Percentiles rank a stretch among this genome's conserved stretches.
phyloP scores from a whole-genome alignment of 2,329 filamentous ascomycete species.

The Calycina herbarum region DNA sequence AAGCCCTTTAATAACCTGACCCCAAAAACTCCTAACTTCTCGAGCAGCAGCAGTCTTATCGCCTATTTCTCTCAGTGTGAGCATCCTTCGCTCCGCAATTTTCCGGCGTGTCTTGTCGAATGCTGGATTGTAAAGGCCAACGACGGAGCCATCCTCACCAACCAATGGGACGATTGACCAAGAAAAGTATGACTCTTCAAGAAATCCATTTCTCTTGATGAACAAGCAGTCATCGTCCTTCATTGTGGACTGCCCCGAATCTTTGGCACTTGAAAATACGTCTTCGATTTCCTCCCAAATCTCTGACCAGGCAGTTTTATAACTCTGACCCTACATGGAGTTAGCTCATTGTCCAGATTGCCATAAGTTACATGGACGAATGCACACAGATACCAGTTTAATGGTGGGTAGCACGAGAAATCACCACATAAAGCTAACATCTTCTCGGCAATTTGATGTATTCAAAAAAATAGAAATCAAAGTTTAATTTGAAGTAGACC shows the following conservation, averaged over 20 bases:
- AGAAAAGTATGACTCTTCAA: slow-evolving; percentile 81
- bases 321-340: slow-evolving; percentile 55
- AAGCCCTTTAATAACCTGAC: slow-evolving; percentile 65
- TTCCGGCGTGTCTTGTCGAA: slow-evolving; percentile 81
- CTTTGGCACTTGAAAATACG: slow-evolving; percentile 65
- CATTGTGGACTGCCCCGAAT: slow-evolving; percentile 76
- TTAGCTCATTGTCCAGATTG: background rate
- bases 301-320: slow-evolving; percentile 66
- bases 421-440: background rate
- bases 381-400: too few relatives aligned
- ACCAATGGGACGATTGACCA: slow-evolving; percentile 81
- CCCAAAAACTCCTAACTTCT: slow-evolving; percentile 73
- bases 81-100: slow-evolving; percentile 77
- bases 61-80: slow-evolving; percentile 74
- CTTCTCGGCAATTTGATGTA: background rate
- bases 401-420: background rate
- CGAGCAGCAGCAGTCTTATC: slow-evolving; percentile 73
- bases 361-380: too few relatives aligned
- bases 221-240: slow-evolving; percentile 81
- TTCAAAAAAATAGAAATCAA: background rate
- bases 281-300: slow-evolving; percentile 72
- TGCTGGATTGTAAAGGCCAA: slow-evolving; percentile 75
- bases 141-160: slow-evolving; percentile 70
- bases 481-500: background rate
- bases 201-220: slow-evolving; percentile 64